Base-by-base conservation (phyloP, 192 early-diverging fungal species). In the Lunasporangiospora selenospora region DNA sequence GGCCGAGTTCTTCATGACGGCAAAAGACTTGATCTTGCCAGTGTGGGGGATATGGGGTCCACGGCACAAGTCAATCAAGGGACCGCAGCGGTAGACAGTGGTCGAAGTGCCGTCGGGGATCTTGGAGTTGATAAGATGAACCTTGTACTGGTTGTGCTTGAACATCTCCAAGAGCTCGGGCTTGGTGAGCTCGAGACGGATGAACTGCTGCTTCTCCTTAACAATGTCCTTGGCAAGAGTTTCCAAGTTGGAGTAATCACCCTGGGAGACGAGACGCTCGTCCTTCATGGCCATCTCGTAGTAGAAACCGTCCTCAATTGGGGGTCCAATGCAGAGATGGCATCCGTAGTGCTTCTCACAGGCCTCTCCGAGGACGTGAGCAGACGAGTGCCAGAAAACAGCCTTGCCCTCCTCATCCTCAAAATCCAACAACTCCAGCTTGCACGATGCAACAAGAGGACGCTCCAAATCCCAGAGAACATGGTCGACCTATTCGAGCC, bases 341-440 rank as follows among this genome's bases (percentile, higher is more conserved):
- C 96, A 95, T 49, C 95, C 95, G 76, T 95, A 99, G 83, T 98
- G 93, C 76, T 89, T 86, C 83, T 99, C 97, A 67, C 95, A 94
- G 34, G 95, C 93, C 80, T 98, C 95, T 51, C 97, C 97, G 54
- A 99, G 77, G 71, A 98, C 90, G 79, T 98, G 96, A 10, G 97
- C 97, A 57, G 91, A 92, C 24, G 96, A 98, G 81, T 98, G 97
- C 97, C 97, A 99, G 81, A 93, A 99, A 24, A 99, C 97, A 80
- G 80, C 84, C 79, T 92, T 93, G 52, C 90, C 97, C 65, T 98
- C 96, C 31, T 89, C 85, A 41, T 92, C 76, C 55, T 98, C 95
- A 84, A 99, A 99, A 75, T 95, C 95, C 33, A 99, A 79, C 33
- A 99, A 83, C 78, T 98, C 91, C 47, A 98, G 80, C 62, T 64